Base-by-base conservation (phyloP, 2,329 filamentous ascomycete genomes). In the Penicillium rolfsii region DNA sequence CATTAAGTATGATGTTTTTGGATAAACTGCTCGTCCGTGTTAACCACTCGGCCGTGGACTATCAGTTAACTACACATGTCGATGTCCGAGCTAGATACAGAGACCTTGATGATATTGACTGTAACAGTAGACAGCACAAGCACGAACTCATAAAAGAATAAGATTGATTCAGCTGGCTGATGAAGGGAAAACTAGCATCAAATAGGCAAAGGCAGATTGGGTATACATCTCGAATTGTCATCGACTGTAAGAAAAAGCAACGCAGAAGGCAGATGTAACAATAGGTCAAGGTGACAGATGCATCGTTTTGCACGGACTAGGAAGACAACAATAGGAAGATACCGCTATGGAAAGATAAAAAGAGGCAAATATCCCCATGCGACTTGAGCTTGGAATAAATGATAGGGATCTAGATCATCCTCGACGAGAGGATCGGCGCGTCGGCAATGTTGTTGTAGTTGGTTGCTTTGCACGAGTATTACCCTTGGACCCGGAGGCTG, bases 161-260 rank as follows among this genome's bases (percentile, higher is more conserved):
- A 14, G n/a, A 45, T 33, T 8, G 35, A 33, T 24, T 30, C 40
- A 36, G 46, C 52, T 48, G 56, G 45, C 45, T 36, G 33, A 61
- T 58, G 56, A 19, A 36, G 56, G n/a, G 14, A 36, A 36, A 36
- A 14, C 58, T 57, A 61, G 24, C 50, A 59, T 60, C 43, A 60
- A 22, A 22, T 22, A 22, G 19, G 19, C 19, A 22, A 63, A 63
- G 54, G 35, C 62, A 65, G 60, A 63, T 55, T 59, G 65, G 65
- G 65, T 67, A 66, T 67, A 66, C 64, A 67, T 66, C 60, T 67
- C 64, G 59, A 52, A 60, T 59, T 56, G 56, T 65, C 57, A 63
- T 63, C 45, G 49, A 52, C 60, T 61, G 62, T 58, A 65, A 55
- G 30, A 43, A 63, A 48, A 41, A 41, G 57, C 28, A 26, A 46